Percentiles rank a stretch among this genome's conserved stretches.
These are phyloP conservation scores for Lipomyces sp. DNA, from an alignment of 805 yeast species.

Conservation along the genomic window DNA sequence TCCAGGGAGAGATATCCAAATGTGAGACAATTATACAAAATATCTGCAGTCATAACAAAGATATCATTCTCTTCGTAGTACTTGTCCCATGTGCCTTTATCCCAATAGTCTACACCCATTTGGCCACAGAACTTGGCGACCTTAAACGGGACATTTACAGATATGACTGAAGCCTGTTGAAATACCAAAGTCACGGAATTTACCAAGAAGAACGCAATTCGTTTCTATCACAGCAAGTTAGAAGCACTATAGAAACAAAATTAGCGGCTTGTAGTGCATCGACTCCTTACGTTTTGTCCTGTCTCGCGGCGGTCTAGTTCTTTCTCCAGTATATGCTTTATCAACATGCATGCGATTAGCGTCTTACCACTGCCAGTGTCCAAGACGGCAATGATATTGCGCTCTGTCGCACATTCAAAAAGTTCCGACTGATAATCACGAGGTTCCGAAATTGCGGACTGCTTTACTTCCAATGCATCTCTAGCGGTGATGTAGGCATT, in stretches of 20 bases:
- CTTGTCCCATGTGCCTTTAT: neutral
- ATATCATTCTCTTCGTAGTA: constrained; percentile 10
- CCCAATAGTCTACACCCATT: constrained; percentile 8
- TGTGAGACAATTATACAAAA: constrained; percentile 11
- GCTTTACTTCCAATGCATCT: constrained; percentile 9
- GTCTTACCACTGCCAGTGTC: constrained; percentile 29
- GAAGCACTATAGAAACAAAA: neutral
- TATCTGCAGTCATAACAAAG: constrained; percentile 22
- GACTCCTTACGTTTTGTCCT: neutral
- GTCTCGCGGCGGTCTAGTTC: constrained; percentile 12
- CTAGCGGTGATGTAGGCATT: constrained; percentile 7
- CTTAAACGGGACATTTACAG: constrained; percentile 5
- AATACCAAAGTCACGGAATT: constrained; percentile 16
- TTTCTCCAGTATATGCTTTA: constrained; percentile 3
- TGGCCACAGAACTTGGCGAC: constrained; percentile 14
- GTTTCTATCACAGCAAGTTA: neutral
- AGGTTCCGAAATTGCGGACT: neutral
- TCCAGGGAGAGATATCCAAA: constrained; percentile 11
- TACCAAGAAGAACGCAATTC: constrained; percentile 14
- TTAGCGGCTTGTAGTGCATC: neutral
- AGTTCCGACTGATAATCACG: constrained; percentile 24
- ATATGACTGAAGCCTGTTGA: constrained; percentile 16
- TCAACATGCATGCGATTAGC: constrained; percentile 16
- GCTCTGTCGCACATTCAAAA: constrained; percentile 13
- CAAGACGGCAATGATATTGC: constrained; percentile 20